A percentile compares a stretch with the other conserved stretches of the same genome.
Conservation (phyloP, 371 early-diverging fungal species). For the Vairimorpha apis region DNA sequence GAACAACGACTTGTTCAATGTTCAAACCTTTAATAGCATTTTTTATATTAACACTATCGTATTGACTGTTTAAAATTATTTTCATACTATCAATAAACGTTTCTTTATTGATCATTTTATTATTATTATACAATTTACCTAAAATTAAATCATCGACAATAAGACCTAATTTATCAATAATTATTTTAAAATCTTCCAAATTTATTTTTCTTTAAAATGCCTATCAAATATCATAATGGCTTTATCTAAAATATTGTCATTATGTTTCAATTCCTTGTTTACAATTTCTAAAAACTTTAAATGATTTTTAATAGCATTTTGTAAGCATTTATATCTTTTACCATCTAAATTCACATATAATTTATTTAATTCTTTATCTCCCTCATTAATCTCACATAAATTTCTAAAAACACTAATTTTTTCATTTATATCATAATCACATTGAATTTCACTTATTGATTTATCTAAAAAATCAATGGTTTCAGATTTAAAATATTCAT, state of each 20-base stretch:
- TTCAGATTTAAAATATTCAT: no score
- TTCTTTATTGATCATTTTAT: background rate
- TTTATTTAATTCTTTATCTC: background rate
- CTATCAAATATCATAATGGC: conserved; percentile 3
- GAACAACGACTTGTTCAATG: background rate
- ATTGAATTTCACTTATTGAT: no score
- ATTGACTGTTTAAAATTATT: background rate
- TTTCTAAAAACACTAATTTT: no score
- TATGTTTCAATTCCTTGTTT: background rate
- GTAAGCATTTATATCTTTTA: background rate
- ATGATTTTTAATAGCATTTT: background rate
- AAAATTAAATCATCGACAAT: background rate
- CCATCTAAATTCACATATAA: background rate
- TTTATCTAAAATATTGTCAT: background rate
- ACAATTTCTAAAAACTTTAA: background rate
- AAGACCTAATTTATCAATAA: background rate
- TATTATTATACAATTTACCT: background rate
- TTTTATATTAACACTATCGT: background rate
- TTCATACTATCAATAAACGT: conserved; percentile 3
- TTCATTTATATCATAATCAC: no score
- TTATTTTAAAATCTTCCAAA: conserved; percentile 1
- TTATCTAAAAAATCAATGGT: no score
- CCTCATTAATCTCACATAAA: no score
- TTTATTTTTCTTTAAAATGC: background rate
- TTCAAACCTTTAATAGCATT: background rate